Evolutionary conservation across 2,329 filamentous ascomycete species (phyloP).

Genomic region (Blastomyces parvus): DNA sequence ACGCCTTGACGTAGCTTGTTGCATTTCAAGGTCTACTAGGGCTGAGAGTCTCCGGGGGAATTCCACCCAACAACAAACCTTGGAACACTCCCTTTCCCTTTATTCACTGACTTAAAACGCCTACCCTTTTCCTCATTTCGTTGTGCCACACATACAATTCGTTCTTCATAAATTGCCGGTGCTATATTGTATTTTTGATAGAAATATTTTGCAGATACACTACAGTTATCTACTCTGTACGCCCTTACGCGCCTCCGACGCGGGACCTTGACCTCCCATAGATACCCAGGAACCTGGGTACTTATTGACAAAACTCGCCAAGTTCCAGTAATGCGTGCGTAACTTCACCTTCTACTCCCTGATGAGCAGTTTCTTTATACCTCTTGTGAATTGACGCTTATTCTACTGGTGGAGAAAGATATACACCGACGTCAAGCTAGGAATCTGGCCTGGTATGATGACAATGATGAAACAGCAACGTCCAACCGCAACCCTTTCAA

Average conservation of each 20-base stretch:
- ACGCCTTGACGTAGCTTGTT: background rate
- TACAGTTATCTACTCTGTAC: background rate
- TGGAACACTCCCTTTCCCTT: background rate
- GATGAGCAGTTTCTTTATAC: background rate
- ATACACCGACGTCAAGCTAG: conserved; percentile 32
- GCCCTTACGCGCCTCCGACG: background rate
- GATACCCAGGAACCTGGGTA: background rate
- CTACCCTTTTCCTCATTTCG: background rate
- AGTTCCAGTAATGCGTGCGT: background rate
- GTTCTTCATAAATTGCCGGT: background rate
- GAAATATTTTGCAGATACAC: background rate
- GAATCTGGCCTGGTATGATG: conserved; percentile 35
- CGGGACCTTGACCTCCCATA: background rate
- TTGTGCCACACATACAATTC: background rate
- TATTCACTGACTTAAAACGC: background rate
- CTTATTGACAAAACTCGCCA: background rate
- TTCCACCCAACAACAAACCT: background rate
- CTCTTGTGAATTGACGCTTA: background rate
- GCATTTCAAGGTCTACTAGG: background rate
- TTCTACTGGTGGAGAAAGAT: conserved; percentile 21
- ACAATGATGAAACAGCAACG: conserved; percentile 25
- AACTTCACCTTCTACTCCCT: background rate
- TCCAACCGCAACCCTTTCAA: conserved; percentile 35
- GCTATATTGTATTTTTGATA: background rate
- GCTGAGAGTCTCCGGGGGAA: background rate